Conservation (phyloP, 805 yeast species). For the Saccharomycopsis malanga region DNA sequence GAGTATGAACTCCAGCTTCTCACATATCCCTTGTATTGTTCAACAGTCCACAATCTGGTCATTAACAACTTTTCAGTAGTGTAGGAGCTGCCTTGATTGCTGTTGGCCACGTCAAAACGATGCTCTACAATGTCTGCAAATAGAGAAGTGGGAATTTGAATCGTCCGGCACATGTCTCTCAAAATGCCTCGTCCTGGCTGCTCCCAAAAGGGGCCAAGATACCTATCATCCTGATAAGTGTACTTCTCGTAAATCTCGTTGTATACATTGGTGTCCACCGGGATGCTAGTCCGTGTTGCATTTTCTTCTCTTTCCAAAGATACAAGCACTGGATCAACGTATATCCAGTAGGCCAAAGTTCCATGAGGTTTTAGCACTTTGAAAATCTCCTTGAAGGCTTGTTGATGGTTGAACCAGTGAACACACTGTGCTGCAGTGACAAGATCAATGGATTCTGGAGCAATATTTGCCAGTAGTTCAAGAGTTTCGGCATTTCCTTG, state of each 20-base stretch:
- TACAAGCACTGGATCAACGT: constrained; percentile 58
- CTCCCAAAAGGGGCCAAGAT: constrained; percentile 73
- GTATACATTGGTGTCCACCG: constrained; percentile 30
- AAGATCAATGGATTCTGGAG: constrained; percentile 43
- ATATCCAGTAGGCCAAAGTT: constrained; percentile 72
- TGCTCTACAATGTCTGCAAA: constrained; percentile 34
- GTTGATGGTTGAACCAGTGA: constrained; percentile 71
- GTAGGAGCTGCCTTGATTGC: neutral
- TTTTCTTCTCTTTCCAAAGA: constrained; percentile 27
- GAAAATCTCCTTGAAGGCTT: constrained; percentile 44
- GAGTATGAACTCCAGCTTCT: constrained; percentile 70
- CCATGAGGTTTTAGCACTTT: constrained; percentile 53
- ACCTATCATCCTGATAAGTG: constrained; percentile 40
- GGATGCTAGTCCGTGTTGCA: constrained; percentile 35
- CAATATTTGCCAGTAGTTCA: neutral
- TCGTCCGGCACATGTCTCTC: constrained; percentile 36
- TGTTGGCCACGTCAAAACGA: neutral
- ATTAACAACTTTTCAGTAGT: constrained; percentile 24
- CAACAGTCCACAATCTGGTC: constrained; percentile 36
- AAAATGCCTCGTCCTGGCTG: constrained; percentile 68
- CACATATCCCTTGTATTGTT: constrained; percentile 44
- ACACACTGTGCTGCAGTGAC: constrained; percentile 76
- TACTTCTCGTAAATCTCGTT: constrained; percentile 43
- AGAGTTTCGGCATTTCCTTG: constrained; percentile 2
- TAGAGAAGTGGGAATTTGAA: constrained; percentile 35